phyloP scores from a whole-genome alignment of 768 basidiomycete genomes.

The Butyriboletus loyo region DNA sequence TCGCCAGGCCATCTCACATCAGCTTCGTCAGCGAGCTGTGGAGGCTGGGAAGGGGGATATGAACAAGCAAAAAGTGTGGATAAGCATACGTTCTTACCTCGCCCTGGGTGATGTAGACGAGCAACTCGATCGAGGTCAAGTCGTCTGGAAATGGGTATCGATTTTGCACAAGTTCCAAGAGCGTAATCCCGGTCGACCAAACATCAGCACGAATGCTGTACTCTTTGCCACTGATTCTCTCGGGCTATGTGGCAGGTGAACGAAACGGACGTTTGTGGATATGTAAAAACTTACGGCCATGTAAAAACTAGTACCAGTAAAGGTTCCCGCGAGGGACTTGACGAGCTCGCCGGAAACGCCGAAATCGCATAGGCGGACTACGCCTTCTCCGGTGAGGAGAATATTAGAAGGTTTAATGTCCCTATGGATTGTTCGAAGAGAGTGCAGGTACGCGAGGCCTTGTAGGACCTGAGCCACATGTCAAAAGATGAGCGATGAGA shows the following conservation, averaged over 20 bases:
- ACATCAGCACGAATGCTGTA: conserved; percentile 97
- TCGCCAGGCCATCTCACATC: conserved; percentile 65
- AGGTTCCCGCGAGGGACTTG: conserved; percentile 88
- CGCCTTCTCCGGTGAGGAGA: conserved; percentile 81
- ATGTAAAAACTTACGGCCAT: conserved; percentile 79
- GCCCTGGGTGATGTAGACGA: conserved; percentile 83
- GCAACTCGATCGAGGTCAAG: conserved; percentile 88
- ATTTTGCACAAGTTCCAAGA: conserved; percentile 91
- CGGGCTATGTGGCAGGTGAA: conserved; percentile 56
- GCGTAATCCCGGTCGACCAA: conserved; percentile 94
- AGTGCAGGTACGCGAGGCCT: conserved; percentile 92
- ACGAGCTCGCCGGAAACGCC: conserved; percentile 97
- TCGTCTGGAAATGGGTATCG: conserved; percentile 94
- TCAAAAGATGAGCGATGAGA: conserved; percentile 2
- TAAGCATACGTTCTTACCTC: conserved; percentile 46
- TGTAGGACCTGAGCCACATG: conserved; percentile 60
- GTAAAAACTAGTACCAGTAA: conserved; percentile 96
- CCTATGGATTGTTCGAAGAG: conserved; percentile 89
- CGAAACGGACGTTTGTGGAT: background rate
- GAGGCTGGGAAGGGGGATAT: conserved; percentile 50
- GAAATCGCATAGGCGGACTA: conserved; percentile 93
- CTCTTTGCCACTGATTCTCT: conserved; percentile 87
- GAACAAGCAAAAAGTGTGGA: conserved; percentile 13
- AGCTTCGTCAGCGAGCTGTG: conserved; percentile 75
- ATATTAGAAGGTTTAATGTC: conserved; percentile 96